A percentile compares a stretch with the other conserved stretches of the same genome.
Evolutionary conservation across 1,284 basidiomycete genomes (phyloP).

Genomic region (Amylostereum chailletii): DNA sequence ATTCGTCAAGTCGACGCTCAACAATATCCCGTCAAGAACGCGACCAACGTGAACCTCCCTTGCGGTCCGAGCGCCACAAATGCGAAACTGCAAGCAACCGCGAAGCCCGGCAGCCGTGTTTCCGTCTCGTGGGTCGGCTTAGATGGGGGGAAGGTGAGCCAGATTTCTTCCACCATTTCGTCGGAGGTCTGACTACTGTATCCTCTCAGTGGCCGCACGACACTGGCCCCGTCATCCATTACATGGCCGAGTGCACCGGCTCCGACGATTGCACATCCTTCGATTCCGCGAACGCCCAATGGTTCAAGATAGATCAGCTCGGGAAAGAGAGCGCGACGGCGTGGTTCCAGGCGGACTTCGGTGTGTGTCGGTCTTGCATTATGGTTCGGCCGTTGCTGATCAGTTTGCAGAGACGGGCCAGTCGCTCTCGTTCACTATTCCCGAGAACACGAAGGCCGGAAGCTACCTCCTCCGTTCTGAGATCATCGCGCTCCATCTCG

Average conservation of each 20-base stretch:
- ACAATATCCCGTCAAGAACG: constrained; percentile 51
- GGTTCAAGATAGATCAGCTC: constrained; percentile 59
- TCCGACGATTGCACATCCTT: constrained; percentile 24
- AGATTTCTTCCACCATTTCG: constrained; percentile 5
- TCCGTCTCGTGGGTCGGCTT: constrained; percentile 54
- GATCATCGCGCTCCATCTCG: constrained; percentile 64
- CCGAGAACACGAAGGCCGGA: constrained; percentile 45
- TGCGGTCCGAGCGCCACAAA: constrained; percentile 53
- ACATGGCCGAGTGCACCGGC: constrained; percentile 55
- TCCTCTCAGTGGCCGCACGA: constrained; percentile 58
- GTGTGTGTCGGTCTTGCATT: constrained; percentile 16
- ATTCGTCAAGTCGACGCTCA: constrained; percentile 51
- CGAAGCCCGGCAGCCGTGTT: constrained; percentile 55
- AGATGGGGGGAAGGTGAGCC: constrained; percentile 33
- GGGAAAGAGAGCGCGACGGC: constrained; percentile 27
- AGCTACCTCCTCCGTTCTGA: constrained; percentile 67
- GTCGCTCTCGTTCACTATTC: constrained; percentile 42
- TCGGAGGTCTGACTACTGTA: background rate
- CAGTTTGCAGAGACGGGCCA: constrained; percentile 12
- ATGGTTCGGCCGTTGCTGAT: background rate
- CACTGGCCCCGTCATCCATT: constrained; percentile 63
- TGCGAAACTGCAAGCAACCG: constrained; percentile 44
- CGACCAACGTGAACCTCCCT: constrained; percentile 46
- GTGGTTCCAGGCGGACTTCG: constrained; percentile 33
- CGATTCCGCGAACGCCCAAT: constrained; percentile 46